These are phyloP conservation scores for Solanum pimpinellifolium DNA, from an alignment of 257 asterid genomes.

Conservation along the genomic window DNA sequence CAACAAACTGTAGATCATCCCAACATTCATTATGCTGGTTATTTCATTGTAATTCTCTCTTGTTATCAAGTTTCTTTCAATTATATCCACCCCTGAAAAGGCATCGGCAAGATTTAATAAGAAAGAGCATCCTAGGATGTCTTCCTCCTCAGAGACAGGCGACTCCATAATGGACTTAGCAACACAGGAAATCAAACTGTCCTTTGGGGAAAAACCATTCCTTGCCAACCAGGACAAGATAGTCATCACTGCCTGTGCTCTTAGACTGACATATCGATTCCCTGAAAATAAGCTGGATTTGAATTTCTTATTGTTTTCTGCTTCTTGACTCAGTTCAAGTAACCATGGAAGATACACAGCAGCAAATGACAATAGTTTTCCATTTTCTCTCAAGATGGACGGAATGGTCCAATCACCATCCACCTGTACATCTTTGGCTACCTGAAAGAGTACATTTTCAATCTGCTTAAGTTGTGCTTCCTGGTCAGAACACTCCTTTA, in stretches of 20 bases:
- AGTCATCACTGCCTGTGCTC: slow-evolving; percentile 56
- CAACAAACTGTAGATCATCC: slow-evolving; percentile 78
- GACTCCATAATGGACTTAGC: slow-evolving; percentile 82
- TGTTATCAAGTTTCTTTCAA: slow-evolving; percentile 62
- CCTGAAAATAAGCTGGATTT: slow-evolving; percentile 29
- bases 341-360: slow-evolving; percentile 76
- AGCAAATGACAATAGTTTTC: slow-evolving; percentile 60
- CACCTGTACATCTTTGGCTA: neutral
- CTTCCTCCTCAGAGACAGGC: slow-evolving; percentile 79
- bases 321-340: slow-evolving; percentile 48
- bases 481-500: slow-evolving; percentile 24
- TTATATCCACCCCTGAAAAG: slow-evolving; percentile 49
- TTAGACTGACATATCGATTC: slow-evolving; percentile 39
- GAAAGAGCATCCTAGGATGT: slow-evolving; percentile 69
- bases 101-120: slow-evolving; percentile 80
- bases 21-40: slow-evolving; percentile 79
- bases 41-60: slow-evolving; percentile 63
- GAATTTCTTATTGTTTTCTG: slow-evolving; percentile 33
- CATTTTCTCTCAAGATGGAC: slow-evolving; percentile 49
- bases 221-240: slow-evolving; percentile 78
- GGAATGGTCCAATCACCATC: slow-evolving; percentile 7
- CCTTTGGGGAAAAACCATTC: slow-evolving; percentile 68
- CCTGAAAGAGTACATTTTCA: slow-evolving; percentile 37
- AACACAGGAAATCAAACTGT: slow-evolving; percentile 62
- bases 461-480: slow-evolving; percentile 34